Evolutionary conservation across 2,329 filamentous ascomycete species (phyloP).

Genomic region (Monilinia polystroma): DNA sequence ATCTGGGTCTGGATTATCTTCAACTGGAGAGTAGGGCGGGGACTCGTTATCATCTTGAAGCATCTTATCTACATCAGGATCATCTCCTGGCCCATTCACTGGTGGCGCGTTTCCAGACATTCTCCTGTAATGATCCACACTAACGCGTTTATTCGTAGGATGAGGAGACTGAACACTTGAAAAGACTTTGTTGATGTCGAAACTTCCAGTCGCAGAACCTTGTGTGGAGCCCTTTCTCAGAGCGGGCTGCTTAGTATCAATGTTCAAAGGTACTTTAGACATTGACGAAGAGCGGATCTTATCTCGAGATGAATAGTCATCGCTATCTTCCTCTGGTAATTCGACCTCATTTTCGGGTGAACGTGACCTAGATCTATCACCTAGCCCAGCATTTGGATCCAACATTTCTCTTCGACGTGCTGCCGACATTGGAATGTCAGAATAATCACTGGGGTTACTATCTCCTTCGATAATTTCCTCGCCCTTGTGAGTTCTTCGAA

Average conservation of each 20-base stretch:
- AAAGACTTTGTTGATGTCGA: constrained; percentile 85
- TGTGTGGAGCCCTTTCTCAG: constrained; percentile 34
- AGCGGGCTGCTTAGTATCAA: constrained; percentile 36
- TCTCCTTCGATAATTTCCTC: constrained; percentile 87
- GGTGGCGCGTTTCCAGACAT: constrained; percentile 42
- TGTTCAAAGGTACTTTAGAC: constrained; percentile 37
- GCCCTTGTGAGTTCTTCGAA: constrained; percentile 90
- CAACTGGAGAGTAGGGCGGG: constrained; percentile 79
- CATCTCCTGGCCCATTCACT: constrained; percentile 63
- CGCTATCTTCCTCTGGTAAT: constrained; percentile 36
- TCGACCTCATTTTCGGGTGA: constrained; percentile 41
- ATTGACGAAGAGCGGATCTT: constrained; percentile 31
- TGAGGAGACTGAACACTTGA: constrained; percentile 75
- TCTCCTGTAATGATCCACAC: constrained; percentile 43
- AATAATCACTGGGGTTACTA: constrained; percentile 41
- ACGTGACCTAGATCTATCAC: constrained; percentile 39
- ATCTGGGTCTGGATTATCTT: constrained; percentile 66
- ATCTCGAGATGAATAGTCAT: constrained; percentile 36
- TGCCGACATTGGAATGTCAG: constrained; percentile 35
- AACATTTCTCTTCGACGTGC: constrained; percentile 43
- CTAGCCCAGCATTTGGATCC: constrained; percentile 41
- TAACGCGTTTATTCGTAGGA: constrained; percentile 37
- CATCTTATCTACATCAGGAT: constrained; percentile 87
- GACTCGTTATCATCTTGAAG: constrained; percentile 79
- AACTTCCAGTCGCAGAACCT: constrained; percentile 45